phyloP scores from a whole-genome alignment of 2,329 filamentous ascomycete genomes.

The Parasarocladium wereldwijsianum region DNA sequence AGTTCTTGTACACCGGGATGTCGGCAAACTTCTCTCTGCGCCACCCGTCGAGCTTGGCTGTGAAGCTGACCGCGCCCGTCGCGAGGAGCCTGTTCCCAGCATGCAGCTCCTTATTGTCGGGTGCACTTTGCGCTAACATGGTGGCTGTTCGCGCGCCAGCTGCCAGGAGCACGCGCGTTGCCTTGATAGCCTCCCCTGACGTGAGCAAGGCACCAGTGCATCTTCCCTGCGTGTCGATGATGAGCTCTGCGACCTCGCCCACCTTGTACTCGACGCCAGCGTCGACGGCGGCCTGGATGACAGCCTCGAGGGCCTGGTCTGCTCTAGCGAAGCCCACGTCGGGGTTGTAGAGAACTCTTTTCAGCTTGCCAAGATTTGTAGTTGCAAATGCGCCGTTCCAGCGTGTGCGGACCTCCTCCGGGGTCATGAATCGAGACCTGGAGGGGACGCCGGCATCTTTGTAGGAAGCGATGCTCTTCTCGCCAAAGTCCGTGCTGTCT shows the following conservation, averaged over 20 bases:
- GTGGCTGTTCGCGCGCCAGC: slow-evolving; percentile 42
- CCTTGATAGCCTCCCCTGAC: slow-evolving; percentile 29
- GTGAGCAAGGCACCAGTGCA: slow-evolving; percentile 34
- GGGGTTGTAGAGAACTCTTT: slow-evolving; percentile 40
- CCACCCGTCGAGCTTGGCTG: slow-evolving; percentile 20
- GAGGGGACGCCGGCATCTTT: slow-evolving; percentile 23
- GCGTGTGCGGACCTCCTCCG: slow-evolving; percentile 36
- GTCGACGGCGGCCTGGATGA: slow-evolving; percentile 35
- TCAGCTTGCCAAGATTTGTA: slow-evolving; percentile 39
- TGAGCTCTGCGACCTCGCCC: slow-evolving; percentile 30
- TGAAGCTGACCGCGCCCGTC: slow-evolving; percentile 34
- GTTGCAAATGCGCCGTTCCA: slow-evolving; percentile 43
- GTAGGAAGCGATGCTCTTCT: slow-evolving; percentile 25
- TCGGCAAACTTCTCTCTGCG: slow-evolving; percentile 32
- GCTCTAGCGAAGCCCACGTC: slow-evolving; percentile 45
- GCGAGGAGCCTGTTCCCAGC: slow-evolving; percentile 38
- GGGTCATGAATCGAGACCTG: slow-evolving; percentile 22
- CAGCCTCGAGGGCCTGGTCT: slow-evolving; percentile 37
- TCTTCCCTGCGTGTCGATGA: slow-evolving; percentile 28
- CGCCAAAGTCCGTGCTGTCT: slow-evolving; percentile 26
- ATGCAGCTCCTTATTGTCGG: slow-evolving; percentile 33
- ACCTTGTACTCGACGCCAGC: slow-evolving; percentile 40
- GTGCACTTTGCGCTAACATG: slow-evolving; percentile 35
- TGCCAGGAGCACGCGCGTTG: slow-evolving; percentile 37
- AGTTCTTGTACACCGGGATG: slow-evolving; percentile 39